Evolutionary conservation across 371 early-diverging fungal genomes (phyloP).

Genomic region (Mortierella sp.): DNA sequence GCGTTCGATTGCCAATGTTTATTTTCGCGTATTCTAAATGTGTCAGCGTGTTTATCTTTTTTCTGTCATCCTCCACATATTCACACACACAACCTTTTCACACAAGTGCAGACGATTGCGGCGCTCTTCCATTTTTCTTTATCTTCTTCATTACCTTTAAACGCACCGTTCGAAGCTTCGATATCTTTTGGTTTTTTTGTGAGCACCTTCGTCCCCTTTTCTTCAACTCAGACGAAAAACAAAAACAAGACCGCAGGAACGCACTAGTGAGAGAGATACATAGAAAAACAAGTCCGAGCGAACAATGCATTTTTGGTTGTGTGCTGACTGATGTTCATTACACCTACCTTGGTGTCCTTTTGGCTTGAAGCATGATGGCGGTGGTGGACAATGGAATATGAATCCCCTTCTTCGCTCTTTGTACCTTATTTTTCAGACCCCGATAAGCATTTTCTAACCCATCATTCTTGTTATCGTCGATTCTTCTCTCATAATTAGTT

Average conservation of each 20-base stretch:
- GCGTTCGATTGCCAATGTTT: not conserved
- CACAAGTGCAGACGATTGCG: not conserved
- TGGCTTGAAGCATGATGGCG: not conserved
- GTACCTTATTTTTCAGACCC: not conserved
- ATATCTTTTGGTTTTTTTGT: slow-evolving; percentile 4
- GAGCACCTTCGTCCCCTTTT: not conserved
- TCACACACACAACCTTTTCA: not conserved
- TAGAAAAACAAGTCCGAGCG: not conserved
- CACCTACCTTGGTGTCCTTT: not conserved
- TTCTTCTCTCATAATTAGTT: slow-evolving; percentile 14
- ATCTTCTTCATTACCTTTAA: not conserved
- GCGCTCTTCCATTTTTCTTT: not conserved
- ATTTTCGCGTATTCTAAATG: not conserved
- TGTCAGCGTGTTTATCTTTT: slow-evolving; percentile 10
- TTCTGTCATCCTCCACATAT: not conserved
- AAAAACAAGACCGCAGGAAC: not conserved
- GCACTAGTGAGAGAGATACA: not conserved
- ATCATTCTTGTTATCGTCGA: not conserved
- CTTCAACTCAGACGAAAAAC: not conserved
- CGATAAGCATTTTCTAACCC: not conserved
- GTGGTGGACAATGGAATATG: not conserved
- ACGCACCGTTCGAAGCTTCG: not conserved
- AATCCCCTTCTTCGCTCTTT: not conserved
- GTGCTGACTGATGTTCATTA: slow-evolving; percentile 9
- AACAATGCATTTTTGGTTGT: not conserved